A percentile compares a stretch with the other conserved stretches of the same genome.
Evolutionary conservation across 2,329 filamentous ascomycete genomes (phyloP).

Genomic region (Tolypocladium cylindrosporum): DNA sequence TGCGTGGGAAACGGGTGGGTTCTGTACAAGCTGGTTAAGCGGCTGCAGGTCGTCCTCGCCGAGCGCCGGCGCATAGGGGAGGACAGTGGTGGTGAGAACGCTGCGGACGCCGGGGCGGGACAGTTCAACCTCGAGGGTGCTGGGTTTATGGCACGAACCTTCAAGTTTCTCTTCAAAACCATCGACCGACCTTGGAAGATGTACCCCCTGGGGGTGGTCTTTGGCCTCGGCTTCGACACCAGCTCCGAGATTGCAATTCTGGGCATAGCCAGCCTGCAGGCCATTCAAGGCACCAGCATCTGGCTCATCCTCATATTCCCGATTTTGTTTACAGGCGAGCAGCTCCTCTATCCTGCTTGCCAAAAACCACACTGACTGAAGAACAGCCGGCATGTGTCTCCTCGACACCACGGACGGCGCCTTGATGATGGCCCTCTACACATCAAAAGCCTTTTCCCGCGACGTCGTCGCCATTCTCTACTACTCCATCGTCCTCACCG

Average conservation of each 20-base stretch:
- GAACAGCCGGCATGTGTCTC: constrained; percentile 78
- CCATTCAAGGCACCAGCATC: constrained; percentile 73
- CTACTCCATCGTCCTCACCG: constrained; percentile 82
- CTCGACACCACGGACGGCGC: constrained; percentile 89
- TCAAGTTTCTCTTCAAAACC: constrained; percentile 68
- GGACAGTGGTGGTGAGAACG: constrained; percentile 13
- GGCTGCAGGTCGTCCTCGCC: constrained; percentile 52
- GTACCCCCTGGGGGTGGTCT: constrained; percentile 82
- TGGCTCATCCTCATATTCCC: constrained; percentile 95
- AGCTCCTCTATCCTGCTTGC: neutral
- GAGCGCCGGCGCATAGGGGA: constrained; percentile 15
- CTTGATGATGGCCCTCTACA: constrained; percentile 91
- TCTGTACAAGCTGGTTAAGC: constrained; percentile 62
- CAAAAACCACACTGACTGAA: neutral
- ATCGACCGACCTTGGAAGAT: constrained; percentile 83
- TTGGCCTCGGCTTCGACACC: constrained; percentile 90
- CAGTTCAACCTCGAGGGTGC: constrained; percentile 64
- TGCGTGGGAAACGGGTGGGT: constrained; percentile 83
- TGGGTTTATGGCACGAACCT: constrained; percentile 61
- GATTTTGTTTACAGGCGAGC: constrained; percentile 68
- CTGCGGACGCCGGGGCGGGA: constrained; percentile 22
- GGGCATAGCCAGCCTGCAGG: constrained; percentile 82
- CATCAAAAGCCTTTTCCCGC: constrained; percentile 64
- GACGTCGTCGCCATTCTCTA: constrained; percentile 88
- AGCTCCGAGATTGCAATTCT: constrained; percentile 88